These are phyloP conservation scores for Cupressus sempervirens DNA, from an alignment of 75 land plant species.

Conservation along the genomic window DNA sequence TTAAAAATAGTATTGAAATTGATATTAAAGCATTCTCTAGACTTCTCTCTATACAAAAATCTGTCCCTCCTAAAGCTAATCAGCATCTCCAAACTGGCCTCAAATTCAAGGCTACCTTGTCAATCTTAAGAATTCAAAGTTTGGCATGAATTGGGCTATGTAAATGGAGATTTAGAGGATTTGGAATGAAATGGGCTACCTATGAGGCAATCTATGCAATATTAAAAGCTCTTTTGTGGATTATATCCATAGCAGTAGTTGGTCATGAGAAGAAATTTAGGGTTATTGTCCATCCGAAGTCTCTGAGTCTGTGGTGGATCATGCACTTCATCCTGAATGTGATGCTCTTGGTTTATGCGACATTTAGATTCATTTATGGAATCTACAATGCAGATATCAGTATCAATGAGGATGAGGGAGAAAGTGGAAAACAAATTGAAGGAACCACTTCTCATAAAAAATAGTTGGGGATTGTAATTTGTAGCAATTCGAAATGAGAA, in stretches of 20 bases:
- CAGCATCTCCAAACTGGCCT: slow-evolving; percentile 14
- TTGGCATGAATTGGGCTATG: slow-evolving; percentile 26
- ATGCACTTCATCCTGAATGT: slow-evolving; percentile 31
- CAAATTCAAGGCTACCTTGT: slow-evolving; percentile 41
- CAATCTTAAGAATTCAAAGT: slow-evolving; percentile 30
- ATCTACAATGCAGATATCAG: neutral
- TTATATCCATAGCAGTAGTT: slow-evolving; percentile 34
- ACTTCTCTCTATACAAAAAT: neutral
- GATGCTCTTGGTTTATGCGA: slow-evolving; percentile 40
- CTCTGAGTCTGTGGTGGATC: slow-evolving; percentile 72
- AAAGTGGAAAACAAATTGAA: too few species aligned
- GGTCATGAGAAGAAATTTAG: slow-evolving; percentile 60
- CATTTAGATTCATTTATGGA: slow-evolving; percentile 25
- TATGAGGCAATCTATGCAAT: slow-evolving; percentile 47
- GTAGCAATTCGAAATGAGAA: too few species aligned
- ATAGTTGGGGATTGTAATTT: too few species aligned
- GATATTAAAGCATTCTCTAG: neutral
- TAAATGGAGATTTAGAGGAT: slow-evolving; percentile 22
- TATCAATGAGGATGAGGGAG: slow-evolving; percentile 63
- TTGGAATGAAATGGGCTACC: slow-evolving; percentile 27
- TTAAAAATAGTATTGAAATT: too few species aligned
- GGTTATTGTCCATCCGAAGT: slow-evolving; percentile 39
- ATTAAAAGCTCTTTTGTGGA: slow-evolving; percentile 43
- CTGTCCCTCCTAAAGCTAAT: slow-evolving; percentile 1
- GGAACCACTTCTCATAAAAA: too few species aligned